Evolutionary conservation across 306 rosid species (phyloP), one percentile per base, ranked within the genome.

Genomic region (Pachyrhizus erosus): DNA sequence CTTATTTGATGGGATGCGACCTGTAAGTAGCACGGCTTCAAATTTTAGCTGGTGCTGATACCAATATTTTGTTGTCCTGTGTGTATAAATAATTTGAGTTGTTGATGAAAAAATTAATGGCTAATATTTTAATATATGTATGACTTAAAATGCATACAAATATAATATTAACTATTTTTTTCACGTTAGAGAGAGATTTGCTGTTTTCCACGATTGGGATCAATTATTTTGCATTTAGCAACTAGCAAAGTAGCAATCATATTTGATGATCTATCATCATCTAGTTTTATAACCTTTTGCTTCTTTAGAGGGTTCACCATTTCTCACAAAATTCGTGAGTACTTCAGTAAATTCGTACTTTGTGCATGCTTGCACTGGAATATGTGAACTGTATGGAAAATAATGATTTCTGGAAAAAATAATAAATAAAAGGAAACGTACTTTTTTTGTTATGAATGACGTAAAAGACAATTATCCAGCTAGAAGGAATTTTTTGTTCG

Each of bases 61-160:
- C 84, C 20, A 82, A 15, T 77, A 49, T 27, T 80, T 80, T 80
- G 43, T 40, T 75, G 20, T 55, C 58, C 66, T 20, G 33, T n/a
- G 37, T 70, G 17, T 49, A 2, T 52, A 52, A 52, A 52, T 20
- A 18, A 52, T 52, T 6, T 5, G 0, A n/a, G 9, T 7, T 17
- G 20, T 49, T 52, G 60, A 52, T 18, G 2, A 52, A 10, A 52
- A 52, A 17, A 51, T 51, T 5, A 51, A 51, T 12, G 23, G 9
- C n/a, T 51, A n/a, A 51, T 51, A 48, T n/a, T n/a, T n/a, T n/a
- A n/a, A n/a, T n/a, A n/a, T n/a, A n/a, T n/a, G n/a, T n/a, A n/a
- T n/a, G n/a, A n/a, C n/a, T n/a, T n/a, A n/a, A n/a, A n/a, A n/a
- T n/a, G n/a, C n/a, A n/a, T n/a, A n/a, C n/a, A n/a, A n/a, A n/a